Evolutionary conservation across 345 rosid genomes (phyloP).

Genomic region (Dovyalis caffra): DNA sequence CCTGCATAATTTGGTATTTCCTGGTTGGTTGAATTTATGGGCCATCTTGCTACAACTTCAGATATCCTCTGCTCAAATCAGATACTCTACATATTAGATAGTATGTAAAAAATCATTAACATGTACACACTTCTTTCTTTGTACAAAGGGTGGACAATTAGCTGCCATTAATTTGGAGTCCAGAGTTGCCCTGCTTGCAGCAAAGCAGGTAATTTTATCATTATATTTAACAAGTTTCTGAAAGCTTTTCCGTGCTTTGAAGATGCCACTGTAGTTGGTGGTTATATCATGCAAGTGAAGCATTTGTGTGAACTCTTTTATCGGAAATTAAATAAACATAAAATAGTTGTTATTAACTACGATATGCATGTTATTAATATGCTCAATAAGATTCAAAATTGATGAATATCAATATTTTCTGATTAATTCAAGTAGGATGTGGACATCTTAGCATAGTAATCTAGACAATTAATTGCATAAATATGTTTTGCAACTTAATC

Average conservation of each 20-base stretch:
- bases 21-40: neutral
- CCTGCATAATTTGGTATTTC: neutral
- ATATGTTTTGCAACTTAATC: neutral
- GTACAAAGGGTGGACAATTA: slow-evolving; percentile 68
- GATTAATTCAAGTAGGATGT: neutral
- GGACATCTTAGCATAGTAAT: neutral
- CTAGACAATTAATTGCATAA: neutral
- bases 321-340: neutral
- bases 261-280: neutral
- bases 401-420: no score
- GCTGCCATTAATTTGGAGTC: slow-evolving; percentile 76
- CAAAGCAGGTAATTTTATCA: slow-evolving; percentile 58
- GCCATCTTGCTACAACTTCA: neutral
- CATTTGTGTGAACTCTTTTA: neutral
- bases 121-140: slow-evolving; percentile 1
- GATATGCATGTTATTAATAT: neutral
- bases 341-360: neutral
- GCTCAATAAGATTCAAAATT: no score
- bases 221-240: neutral
- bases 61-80: no score
- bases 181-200: slow-evolving; percentile 82
- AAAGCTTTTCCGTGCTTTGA: neutral
- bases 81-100: neutral
- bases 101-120: neutral
- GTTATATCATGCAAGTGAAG: neutral